Conservation (phyloP, 2,329 filamentous ascomycete species). For the Colletotrichum sidae region DNA sequence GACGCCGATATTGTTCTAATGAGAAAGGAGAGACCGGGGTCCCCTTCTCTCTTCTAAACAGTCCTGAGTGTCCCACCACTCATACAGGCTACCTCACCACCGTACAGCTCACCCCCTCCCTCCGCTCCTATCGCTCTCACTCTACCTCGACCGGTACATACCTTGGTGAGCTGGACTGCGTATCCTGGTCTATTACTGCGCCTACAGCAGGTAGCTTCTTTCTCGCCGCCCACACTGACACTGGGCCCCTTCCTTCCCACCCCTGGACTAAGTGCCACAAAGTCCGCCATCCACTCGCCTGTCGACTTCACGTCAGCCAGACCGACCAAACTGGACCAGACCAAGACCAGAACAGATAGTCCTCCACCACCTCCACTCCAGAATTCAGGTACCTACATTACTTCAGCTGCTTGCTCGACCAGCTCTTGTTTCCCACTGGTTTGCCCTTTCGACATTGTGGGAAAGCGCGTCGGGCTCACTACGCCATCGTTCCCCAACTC, state of each 20-base stretch:
- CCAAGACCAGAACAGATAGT: not conserved
- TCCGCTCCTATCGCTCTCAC: not conserved
- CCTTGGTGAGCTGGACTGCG: too few species aligned
- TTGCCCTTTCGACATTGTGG: slow-evolving; percentile 26
- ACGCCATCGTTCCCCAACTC: slow-evolving; percentile 37
- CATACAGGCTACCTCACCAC: not conserved
- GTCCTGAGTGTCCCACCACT: slow-evolving; percentile 27
- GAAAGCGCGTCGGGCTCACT: slow-evolving; percentile 32
- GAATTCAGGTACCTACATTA: not conserved
- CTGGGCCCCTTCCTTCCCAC: not conserved
- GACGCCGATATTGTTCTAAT: slow-evolving; percentile 7
- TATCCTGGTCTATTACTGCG: not conserved
- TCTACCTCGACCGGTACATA: slow-evolving; percentile 4
- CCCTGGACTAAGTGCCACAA: slow-evolving; percentile 20
- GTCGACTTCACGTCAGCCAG: slow-evolving; percentile 3
- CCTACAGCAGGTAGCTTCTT: not conserved
- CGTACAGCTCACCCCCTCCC: slow-evolving; percentile 5
- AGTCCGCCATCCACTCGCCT: slow-evolving; percentile 12
- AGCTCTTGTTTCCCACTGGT: not conserved
- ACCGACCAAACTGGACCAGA: slow-evolving; percentile 8
- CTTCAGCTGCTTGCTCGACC: not conserved
- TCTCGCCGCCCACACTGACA: slow-evolving; percentile 13
- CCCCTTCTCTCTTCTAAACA: slow-evolving; percentile 32
- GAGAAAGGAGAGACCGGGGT: slow-evolving; percentile 33
- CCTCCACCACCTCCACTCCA: not conserved